Evolutionary conservation across 805 yeast species (phyloP), one percentile per base, ranked within the genome.

Genomic region (Saccharomycopsis fodiens): DNA sequence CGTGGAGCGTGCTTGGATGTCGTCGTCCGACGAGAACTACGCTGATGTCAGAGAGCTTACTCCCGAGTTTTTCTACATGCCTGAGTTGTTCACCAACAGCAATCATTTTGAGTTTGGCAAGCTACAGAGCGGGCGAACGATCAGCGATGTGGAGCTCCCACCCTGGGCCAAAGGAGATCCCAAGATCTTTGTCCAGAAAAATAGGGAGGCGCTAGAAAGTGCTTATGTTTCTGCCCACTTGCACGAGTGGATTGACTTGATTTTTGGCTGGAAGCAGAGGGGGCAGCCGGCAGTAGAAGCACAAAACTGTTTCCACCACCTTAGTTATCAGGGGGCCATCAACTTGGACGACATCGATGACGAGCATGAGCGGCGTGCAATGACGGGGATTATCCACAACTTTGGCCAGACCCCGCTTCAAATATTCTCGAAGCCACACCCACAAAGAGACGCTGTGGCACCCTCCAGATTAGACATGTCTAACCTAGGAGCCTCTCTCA

Each of bases 361-460:
- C 57, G 86, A 79, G 31, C 70, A 73, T 50, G 95, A 87, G 60
- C 72, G 80, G 52, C 68, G 78, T 32, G 91, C 95, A 1, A 71
- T 83, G 2, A 82, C 86, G 19, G 89, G 95, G 1, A 83, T 84
- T 54, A 87, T 87, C 42, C 93, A 88, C 58, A 87, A 87, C 61
- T 87, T 87, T 68, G 96, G 96, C 0, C 96, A 87, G 58, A 87
- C 95, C 0, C 96, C 96, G 1, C 57, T 73, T 41, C 85, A 82
- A 54, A 64, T 88, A 8, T 85, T 88, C 54, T 66, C 64, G 15
- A 73, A 72, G 42, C 82, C 88, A 0, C 96, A 87, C 60, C 81
- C 83, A 1, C 52, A 57, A 21, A 67, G 71, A 45, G 74, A 67
- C 2, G 61, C 63, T 0, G 52, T 65, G n/a, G 61, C 65, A 19